phyloP scores from a whole-genome alignment of 192 early-diverging fungal species.

The Gamsiella multidivaricata region DNA sequence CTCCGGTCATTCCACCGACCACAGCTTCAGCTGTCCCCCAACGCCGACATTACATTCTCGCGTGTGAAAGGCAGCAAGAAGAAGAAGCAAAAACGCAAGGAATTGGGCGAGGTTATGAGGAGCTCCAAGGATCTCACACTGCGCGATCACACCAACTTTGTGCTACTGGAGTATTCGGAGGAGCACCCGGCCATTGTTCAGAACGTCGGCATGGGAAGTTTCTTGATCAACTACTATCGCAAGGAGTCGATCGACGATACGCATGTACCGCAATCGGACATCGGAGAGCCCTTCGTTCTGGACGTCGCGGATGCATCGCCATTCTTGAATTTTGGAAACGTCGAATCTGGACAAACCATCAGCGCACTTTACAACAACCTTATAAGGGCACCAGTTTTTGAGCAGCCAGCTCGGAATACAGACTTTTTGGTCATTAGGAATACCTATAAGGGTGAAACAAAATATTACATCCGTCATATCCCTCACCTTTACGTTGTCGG shows the following conservation, averaged over 20 bases:
- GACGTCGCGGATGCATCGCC: constrained; percentile 93
- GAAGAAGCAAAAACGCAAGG: constrained; percentile 79
- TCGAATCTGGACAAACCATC: constrained; percentile 90
- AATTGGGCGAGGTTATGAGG: constrained; percentile 76
- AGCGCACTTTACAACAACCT: constrained; percentile 93
- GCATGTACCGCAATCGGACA: constrained; percentile 75
- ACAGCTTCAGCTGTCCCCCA: constrained; percentile 70
- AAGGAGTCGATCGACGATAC: constrained; percentile 87
- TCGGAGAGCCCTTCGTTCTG: constrained; percentile 87
- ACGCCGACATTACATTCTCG: constrained; percentile 74
- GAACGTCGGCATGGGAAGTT: constrained; percentile 94
- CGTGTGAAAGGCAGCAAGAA: constrained; percentile 79
- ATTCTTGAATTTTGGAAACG: constrained; percentile 95
- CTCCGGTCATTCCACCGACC: constrained; percentile 92
- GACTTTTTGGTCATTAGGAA: constrained; percentile 91
- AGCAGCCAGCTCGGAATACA: constrained; percentile 71
- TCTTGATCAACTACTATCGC: constrained; percentile 96
- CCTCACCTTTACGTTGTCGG: constrained; percentile 87
- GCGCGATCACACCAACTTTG: constrained; percentile 84
- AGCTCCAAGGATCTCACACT: constrained; percentile 89
- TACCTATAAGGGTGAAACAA: constrained; percentile 80
- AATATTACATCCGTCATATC: constrained; percentile 89
- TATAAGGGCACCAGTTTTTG: constrained; percentile 91
- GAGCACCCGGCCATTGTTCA: constrained; percentile 94
- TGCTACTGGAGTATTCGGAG: constrained; percentile 94